Base-by-base conservation (phyloP, 2,329 filamentous ascomycete genomes). In the Nemania bipapillata region DNA sequence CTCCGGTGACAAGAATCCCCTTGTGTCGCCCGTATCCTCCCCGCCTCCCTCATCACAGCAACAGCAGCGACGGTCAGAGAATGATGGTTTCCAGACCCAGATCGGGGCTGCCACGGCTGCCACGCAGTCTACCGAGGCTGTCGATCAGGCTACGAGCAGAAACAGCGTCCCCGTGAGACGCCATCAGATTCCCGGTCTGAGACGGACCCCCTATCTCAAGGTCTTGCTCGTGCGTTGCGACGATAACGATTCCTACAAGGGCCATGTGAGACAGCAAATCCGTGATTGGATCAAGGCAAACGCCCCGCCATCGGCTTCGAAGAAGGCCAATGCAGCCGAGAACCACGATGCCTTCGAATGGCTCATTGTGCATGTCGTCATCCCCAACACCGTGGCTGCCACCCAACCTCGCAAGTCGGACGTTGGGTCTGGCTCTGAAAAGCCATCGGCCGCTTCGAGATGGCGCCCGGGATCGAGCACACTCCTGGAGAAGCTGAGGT, bases 291-390 rank as follows among this genome's bases (percentile, higher is more conserved):
- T 98, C 75, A 96, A 96, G 80, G 84, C 87, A 6, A 87, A 96
- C 70, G 89, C 90, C 0, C 86, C 89, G 0, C 83, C 87, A 0
- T 84, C 88, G 1, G 83, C 87, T 65, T 86, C 84, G 60, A 87
- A 89, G 49, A 86, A 86, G 76, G 81, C 82, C 22, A 92, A 85
- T 75, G 90, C 88, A 22, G 91, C 94, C 76, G 95, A 97, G 77
- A 96, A 96, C 70, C 96, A 99, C 77, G 95, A 99, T 82, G 95
- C 96, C 0, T 97, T 92, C 74, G 96, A 99, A 80, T 98, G 94
- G 92, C 84, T 99, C 72, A 92, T 99, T 63, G 78, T 99, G 24
- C 96, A 99, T 79, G 92, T 99, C 28, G 92, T 97, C 12, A 85
- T 97, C 20, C 94, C 95, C 15, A 94, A 97, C 71, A 95, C 93